A percentile compares a stretch with the other conserved stretches of the same genome.
Conservation (phyloP, 345 rosid genomes). For the Mallotus nudiflorus region DNA sequence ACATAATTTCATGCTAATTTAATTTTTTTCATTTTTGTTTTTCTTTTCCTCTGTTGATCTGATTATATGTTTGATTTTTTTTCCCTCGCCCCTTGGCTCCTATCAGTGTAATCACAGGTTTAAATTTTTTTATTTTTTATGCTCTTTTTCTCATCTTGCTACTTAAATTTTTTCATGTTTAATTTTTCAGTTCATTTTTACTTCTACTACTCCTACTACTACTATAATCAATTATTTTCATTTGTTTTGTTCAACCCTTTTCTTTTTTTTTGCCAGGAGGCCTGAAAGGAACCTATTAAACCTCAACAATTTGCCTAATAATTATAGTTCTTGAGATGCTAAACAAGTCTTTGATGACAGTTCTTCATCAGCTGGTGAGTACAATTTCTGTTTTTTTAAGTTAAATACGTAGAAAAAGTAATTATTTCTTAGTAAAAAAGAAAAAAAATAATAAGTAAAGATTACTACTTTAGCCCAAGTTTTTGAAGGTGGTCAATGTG, state of each 20-base stretch:
- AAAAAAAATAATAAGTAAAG: no score
- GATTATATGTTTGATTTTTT: no score
- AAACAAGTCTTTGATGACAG: slow-evolving; percentile 53
- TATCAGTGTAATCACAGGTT: no score
- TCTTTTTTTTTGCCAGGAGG: slow-evolving; percentile 54
- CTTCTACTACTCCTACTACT: no score
- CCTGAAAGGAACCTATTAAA: slow-evolving; percentile 72
- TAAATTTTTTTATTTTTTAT: no score
- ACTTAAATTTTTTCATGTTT: no score
- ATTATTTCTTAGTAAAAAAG: not conserved
- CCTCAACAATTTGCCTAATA: slow-evolving; percentile 97
- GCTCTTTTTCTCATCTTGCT: no score
- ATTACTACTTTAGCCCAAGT: not conserved
- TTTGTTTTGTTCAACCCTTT: slow-evolving; percentile 13
- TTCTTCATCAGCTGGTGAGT: slow-evolving; percentile 66
- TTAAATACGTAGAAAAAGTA: not conserved
- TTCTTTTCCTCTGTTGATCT: no score
- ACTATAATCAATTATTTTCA: not conserved
- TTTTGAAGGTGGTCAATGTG: not conserved
- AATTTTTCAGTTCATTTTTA: not conserved
- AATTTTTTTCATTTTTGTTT: no score
- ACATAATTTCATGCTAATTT: no score
- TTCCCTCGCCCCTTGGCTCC: no score
- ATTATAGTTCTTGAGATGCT: slow-evolving; percentile 50
- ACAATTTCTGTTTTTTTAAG: not conserved